Percentiles rank a stretch among this genome's conserved stretches.
Evolutionary conservation across 495 filamentous ascomycete species (phyloP).

Genomic region (Penicillium silybi): DNA sequence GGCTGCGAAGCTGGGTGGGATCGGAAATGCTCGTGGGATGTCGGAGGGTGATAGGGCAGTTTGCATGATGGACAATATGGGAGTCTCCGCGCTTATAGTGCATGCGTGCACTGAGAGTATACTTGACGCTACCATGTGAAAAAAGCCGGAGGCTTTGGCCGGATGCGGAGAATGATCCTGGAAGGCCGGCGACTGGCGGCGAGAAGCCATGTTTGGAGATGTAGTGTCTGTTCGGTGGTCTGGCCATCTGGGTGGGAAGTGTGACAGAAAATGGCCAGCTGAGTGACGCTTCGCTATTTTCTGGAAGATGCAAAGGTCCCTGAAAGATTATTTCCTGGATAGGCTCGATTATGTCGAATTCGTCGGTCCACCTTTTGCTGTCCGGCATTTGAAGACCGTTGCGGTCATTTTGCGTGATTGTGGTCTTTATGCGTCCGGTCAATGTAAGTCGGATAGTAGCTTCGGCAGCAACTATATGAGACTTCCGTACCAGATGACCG

Average conservation of each 20-base stretch:
- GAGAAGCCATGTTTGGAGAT: neutral
- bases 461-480: neutral
- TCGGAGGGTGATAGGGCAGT: neutral
- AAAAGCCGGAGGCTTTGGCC: neutral
- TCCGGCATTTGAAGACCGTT: neutral
- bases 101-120: conserved; percentile 5
- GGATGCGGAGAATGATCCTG: neutral
- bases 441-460: neutral
- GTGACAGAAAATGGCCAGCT: conserved; percentile 2
- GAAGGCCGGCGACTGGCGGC: neutral
- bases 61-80: neutral
- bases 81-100: neutral
- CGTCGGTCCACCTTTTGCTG: neutral
- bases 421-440: conserved; percentile 2
- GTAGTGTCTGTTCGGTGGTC: neutral
- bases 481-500: neutral
- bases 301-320: conserved; percentile 1
- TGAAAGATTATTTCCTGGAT: neutral
- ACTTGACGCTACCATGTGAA: conserved; percentile 2
- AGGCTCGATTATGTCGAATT: neutral
- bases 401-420: neutral
- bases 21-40: neutral
- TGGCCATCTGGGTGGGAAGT: neutral
- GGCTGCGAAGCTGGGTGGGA: neutral
- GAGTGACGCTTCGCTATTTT: neutral